Percentiles rank a stretch among this genome's conserved stretches.
Evolutionary conservation across 2,329 filamentous ascomycete genomes (phyloP).

Genomic region (Ceratocystis eucalypticola): DNA sequence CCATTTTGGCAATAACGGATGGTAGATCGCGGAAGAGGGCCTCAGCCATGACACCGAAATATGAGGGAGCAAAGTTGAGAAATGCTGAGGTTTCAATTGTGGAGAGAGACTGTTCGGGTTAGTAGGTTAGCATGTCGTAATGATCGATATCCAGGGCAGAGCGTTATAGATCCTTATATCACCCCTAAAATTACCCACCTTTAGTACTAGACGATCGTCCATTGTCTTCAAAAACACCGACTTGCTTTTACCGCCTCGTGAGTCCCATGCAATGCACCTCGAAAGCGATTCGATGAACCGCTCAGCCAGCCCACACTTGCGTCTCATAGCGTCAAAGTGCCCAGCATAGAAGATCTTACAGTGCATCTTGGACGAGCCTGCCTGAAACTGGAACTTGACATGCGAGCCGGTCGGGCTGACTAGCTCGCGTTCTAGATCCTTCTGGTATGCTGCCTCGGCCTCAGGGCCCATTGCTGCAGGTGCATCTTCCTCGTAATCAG

Average conservation of each 20-base stretch:
- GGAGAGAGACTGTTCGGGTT: conserved; percentile 53
- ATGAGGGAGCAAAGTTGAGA: conserved; percentile 86
- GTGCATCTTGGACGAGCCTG: conserved; percentile 85
- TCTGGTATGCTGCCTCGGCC: conserved; percentile 42
- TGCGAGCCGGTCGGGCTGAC: conserved; percentile 78
- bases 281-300: conserved; percentile 92
- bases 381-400: conserved; percentile 88
- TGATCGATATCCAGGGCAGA: neutral
- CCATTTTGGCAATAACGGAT: conserved; percentile 97
- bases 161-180: no score
- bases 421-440: conserved; percentile 66
- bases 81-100: conserved; percentile 89
- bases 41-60: conserved; percentile 95
- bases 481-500: conserved; percentile 13
- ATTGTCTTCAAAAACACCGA: conserved; percentile 94
- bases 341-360: conserved; percentile 99
- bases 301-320: conserved; percentile 85
- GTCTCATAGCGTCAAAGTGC: conserved; percentile 86
- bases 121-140: neutral
- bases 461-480: conserved; percentile 12
- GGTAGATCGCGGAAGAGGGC: conserved; percentile 90
- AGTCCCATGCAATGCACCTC: conserved; percentile 94
- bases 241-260: conserved; percentile 93
- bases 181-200: conserved; percentile 31
- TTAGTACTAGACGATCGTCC: conserved; percentile 85